Conservation (phyloP, 2,329 filamentous ascomycete species). For the Aspergillus terreus region DNA sequence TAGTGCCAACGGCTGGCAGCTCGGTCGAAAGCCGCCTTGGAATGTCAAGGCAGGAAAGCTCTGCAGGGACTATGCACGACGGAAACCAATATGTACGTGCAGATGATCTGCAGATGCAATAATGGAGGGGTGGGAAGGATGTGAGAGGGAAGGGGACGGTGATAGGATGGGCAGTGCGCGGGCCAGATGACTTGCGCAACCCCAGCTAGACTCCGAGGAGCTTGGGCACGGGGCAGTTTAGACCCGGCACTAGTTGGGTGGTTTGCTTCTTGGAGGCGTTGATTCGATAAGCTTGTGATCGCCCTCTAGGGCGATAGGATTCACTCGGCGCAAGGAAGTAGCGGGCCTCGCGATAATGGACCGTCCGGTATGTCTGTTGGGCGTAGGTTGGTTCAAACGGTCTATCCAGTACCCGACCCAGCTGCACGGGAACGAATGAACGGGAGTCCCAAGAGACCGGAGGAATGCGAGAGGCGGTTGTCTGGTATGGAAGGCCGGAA, state of each 20-base stretch:
- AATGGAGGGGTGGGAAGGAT: constrained; percentile 22
- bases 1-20: constrained; percentile 9
- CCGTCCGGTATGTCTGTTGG: background rate
- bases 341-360: background rate
- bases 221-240: constrained; percentile 17
- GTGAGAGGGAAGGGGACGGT: constrained; percentile 12
- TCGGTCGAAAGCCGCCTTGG: constrained; percentile 12
- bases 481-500: background rate
- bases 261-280: constrained; percentile 3
- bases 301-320: constrained; percentile 3
- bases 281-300: constrained; percentile 22
- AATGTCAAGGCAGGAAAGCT: constrained; percentile 20
- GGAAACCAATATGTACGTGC: constrained; percentile 40
- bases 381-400: background rate
- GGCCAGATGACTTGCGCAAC: constrained; percentile 34
- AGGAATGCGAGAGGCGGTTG: background rate
- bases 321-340: background rate
- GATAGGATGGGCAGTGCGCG: constrained; percentile 22
- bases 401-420: background rate
- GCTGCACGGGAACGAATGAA: background rate
- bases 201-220: constrained; percentile 19
- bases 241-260: constrained; percentile 8
- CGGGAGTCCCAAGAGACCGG: background rate
- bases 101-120: constrained; percentile 46
- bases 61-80: constrained; percentile 45